Percentiles rank a stretch among this genome's conserved stretches.
phyloP scores from a whole-genome alignment of 164 flowering plant species.

The Dillenia suffruticosa region DNA sequence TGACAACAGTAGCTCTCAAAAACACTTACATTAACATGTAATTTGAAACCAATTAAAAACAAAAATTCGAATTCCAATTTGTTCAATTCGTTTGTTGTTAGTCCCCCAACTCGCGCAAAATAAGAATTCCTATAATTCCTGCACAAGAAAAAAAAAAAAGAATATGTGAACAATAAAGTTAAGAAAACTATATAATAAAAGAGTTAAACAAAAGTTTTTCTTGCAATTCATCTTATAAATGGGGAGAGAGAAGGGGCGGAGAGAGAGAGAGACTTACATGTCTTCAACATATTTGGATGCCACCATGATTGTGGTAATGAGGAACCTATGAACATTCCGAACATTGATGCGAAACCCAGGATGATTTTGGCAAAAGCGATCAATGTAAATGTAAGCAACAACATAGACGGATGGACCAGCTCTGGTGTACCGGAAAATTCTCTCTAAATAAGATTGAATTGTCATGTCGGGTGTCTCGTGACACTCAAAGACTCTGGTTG shows the following conservation, averaged over 20 bases:
- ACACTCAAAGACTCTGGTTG: slow-evolving; percentile 46
- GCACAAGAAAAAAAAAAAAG: slow-evolving; percentile 13
- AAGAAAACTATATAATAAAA: background rate
- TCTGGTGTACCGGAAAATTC: slow-evolving; percentile 70
- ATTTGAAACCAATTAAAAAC: slow-evolving; percentile 75
- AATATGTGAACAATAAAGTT: background rate
- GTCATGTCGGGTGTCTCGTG: slow-evolving; percentile 62
- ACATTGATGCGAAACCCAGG: slow-evolving; percentile 57
- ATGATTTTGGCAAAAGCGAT: slow-evolving; percentile 67
- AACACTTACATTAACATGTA: slow-evolving; percentile 85
- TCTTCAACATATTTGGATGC: slow-evolving; percentile 95
- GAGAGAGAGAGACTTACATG: slow-evolving; percentile 46
- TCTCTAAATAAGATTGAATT: slow-evolving; percentile 68
- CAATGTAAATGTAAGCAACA: slow-evolving; percentile 84
- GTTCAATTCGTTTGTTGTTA: slow-evolving; percentile 68
- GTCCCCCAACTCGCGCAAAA: slow-evolving; percentile 84
- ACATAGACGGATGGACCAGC: slow-evolving; percentile 78
- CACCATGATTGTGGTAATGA: slow-evolving; percentile 87
- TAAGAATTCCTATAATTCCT: slow-evolving; percentile 94
- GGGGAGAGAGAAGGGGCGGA: background rate
- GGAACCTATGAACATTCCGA: slow-evolving; percentile 76
- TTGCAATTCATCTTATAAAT: background rate
- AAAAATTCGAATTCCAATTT: slow-evolving; percentile 67
- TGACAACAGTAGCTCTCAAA: slow-evolving; percentile 86
- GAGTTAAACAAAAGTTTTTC: background rate